Base-by-base conservation (phyloP, 352 stramenopile genomes). In the Phytophthora meadii region DNA sequence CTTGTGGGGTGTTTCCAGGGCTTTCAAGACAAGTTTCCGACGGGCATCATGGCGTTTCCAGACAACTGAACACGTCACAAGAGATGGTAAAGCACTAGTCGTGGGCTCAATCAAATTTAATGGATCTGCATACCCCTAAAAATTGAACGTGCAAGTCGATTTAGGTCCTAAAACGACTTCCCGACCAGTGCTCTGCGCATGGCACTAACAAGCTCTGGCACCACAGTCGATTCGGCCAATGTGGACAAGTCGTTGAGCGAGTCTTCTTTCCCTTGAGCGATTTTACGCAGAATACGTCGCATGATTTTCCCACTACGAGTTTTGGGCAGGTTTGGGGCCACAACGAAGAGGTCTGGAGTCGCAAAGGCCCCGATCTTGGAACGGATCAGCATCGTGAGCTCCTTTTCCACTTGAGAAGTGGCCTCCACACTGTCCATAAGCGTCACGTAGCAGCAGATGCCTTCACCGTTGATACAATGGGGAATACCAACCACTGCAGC, bases 211-310 rank as follows among this genome's bases (percentile, higher is more conserved):
- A 42, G 37, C 14, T 42, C 37, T 10, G 37, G 37, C 37, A 42
- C 37, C 14, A 42, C 37, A 22, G 37, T 42, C 37, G 40, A 27
- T 17, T 60, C 53, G n/a, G 53, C 53, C 15, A 60, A 40, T 22
- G 53, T 99, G 54, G 87, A 97, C 11, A 92, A 93, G 74, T 99
- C 97, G 28, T 97, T 97, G 22, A 99, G 81, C 54, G 82, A 89
- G 62, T 97, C 94, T 45, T 94, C 81, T 72, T 99, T 95, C 42
- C 93, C 92, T 32, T 51, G 53, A n/a, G 53, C 53, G 28, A 60
- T 51, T 34, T 52, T 60, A 28, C 53, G 53, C 10, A 60, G 40
- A 24, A 60, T 52, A n/a, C 53, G 53, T 12, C 53, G 53, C 53
- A 60, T 60, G 5, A 60, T 51, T 42, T 60, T 60, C 40, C 52